A percentile compares a stretch with the other conserved stretches of the same genome.
These are phyloP conservation scores for Jaminaea rosea DNA, from an alignment of 1,284 basidiomycete species.

Conservation along the genomic window DNA sequence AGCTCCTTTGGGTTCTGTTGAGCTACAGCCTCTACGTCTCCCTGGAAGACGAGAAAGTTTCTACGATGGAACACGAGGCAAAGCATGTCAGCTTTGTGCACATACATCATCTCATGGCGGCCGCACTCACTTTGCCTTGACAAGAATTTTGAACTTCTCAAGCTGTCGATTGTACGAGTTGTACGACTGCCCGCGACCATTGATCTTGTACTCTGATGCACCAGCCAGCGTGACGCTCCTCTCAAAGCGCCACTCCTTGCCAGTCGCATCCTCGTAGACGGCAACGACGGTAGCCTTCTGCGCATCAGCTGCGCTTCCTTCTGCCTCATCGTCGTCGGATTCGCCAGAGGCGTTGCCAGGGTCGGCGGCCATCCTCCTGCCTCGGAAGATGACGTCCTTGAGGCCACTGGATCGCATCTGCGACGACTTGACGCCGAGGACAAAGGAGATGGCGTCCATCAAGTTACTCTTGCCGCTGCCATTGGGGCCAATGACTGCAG, in stretches of 20 bases:
- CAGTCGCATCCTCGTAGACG: conserved; percentile 67
- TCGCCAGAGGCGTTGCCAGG: conserved; percentile 49
- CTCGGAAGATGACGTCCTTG: conserved; percentile 89
- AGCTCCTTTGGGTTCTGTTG: conserved; percentile 87
- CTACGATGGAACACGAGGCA: too few relatives aligned
- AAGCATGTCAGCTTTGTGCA: too few relatives aligned
- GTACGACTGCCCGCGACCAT: conserved; percentile 28
- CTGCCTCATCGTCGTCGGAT: conserved; percentile 38
- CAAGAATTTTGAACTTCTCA: conserved; percentile 67
- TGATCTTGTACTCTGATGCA: conserved; percentile 54
- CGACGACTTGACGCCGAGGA: conserved; percentile 86
- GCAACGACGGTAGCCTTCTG: conserved; percentile 91
- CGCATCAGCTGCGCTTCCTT: conserved; percentile 56
- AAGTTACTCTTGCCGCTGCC: conserved; percentile 97
- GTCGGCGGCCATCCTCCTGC: conserved; percentile 56
- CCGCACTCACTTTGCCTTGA: conserved; percentile 98
- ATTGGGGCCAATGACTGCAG: conserved; percentile 77
- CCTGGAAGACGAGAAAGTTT: conserved; percentile 97
- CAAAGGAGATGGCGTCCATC: conserved; percentile 99
- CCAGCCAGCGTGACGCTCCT: conserved; percentile 79
- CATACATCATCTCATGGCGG: too few relatives aligned
- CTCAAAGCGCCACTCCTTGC: conserved; percentile 80
- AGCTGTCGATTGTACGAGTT: conserved; percentile 36
- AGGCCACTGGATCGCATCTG: conserved; percentile 87
- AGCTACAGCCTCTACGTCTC: conserved; percentile 95